These are phyloP conservation scores for Dryadomyces sulphureus DNA, from an alignment of 2,329 filamentous ascomycete genomes.

Conservation along the genomic window DNA sequence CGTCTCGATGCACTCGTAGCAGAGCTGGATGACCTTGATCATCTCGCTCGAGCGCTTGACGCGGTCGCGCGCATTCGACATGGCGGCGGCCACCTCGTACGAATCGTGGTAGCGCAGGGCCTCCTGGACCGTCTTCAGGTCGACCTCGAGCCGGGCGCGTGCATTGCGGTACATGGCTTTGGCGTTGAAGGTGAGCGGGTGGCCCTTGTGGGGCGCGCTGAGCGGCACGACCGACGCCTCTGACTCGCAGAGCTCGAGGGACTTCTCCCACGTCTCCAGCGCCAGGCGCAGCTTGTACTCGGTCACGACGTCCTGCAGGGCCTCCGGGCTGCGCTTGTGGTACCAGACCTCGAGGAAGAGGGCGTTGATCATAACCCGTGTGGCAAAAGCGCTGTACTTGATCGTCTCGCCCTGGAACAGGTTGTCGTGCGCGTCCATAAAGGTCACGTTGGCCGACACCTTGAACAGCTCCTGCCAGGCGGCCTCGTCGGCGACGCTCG, in stretches of 20 bases:
- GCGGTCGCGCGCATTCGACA: conserved; percentile 86
- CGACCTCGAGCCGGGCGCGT: conserved; percentile 79
- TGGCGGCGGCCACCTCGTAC: conserved; percentile 90
- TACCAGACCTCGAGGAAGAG: conserved; percentile 98
- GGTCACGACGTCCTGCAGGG: conserved; percentile 89
- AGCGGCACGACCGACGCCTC: conserved; percentile 79
- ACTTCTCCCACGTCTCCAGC: conserved; percentile 97
- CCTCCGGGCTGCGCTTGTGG: conserved; percentile 95
- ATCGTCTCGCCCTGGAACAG: conserved; percentile 86
- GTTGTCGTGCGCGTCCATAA: conserved; percentile 87
- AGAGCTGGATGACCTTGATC: conserved; percentile 97
- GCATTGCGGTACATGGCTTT: conserved; percentile 96
- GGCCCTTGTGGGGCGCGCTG: conserved; percentile 87
- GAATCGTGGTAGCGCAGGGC: conserved; percentile 93
- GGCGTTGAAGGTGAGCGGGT: conserved; percentile 94
- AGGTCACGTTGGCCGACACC: conserved; percentile 61
- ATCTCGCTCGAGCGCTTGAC: conserved; percentile 93
- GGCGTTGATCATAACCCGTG: conserved; percentile 96
- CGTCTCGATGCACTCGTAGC: conserved; percentile 94
- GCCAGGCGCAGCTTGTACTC: conserved; percentile 95
- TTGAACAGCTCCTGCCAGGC: conserved; percentile 72
- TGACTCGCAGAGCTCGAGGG: conserved; percentile 81
- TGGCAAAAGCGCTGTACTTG: conserved; percentile 91
- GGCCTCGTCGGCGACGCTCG: conserved; percentile 61
- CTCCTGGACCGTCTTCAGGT: conserved; percentile 91